These are phyloP conservation scores for Carpinus viminea DNA, from an alignment of 306 rosid species.

Conservation along the genomic window DNA sequence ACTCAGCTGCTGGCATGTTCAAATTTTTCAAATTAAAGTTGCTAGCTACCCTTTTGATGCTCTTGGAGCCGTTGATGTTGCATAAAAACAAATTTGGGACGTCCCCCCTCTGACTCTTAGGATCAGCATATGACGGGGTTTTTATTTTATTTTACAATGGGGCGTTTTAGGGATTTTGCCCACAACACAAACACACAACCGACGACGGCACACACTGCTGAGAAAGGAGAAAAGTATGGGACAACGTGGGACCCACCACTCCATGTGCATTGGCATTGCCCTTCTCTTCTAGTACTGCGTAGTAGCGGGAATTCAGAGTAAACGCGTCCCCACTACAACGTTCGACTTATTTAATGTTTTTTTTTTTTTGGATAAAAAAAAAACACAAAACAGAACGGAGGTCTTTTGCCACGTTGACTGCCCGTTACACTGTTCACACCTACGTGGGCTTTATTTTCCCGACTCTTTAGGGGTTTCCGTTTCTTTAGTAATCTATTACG, in stretches of 20 bases:
- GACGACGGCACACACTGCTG: too few species aligned
- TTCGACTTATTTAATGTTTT: constrained; percentile 13
- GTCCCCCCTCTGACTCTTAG: background rate
- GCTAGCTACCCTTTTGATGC: too few species aligned
- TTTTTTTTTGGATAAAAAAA: too few species aligned
- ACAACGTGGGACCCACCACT: constrained; percentile 11
- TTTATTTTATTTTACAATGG: background rate
- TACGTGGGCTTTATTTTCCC: constrained; percentile 24
- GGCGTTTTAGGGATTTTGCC: background rate
- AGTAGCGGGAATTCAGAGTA: constrained; percentile 15
- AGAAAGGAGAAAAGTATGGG: constrained; percentile 6
- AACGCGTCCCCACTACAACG: constrained; percentile 40
- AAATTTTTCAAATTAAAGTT: constrained; percentile 10
- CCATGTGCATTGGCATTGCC: too few species aligned
- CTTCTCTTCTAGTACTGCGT: too few species aligned
- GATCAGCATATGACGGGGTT: background rate
- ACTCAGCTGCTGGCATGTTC: background rate
- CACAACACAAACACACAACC: background rate
- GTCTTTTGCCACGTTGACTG: constrained; percentile 25
- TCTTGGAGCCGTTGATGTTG: background rate
- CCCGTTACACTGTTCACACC: constrained; percentile 26
- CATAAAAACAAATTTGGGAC: background rate
- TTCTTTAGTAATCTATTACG: background rate
- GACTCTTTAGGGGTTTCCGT: background rate
- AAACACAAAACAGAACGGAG: background rate